A percentile compares a stretch with the other conserved stretches of the same genome.
phyloP scores from a whole-genome alignment of 352 stramenopile species.

The Phytophthora uliginosa region DNA sequence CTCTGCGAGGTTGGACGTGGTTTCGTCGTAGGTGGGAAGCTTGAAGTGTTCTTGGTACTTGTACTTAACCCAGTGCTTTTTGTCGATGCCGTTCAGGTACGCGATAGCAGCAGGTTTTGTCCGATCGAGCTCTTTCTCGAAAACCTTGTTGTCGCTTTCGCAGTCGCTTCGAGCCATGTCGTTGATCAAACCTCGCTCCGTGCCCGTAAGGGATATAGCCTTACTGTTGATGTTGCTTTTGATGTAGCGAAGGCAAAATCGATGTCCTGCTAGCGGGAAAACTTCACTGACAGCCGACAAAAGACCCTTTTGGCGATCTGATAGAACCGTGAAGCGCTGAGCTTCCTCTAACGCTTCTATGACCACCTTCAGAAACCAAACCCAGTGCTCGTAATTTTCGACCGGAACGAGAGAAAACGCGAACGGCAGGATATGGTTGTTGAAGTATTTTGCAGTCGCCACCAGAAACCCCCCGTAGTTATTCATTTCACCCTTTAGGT shows the following conservation, averaged over 20 bases:
- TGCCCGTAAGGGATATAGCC: not conserved
- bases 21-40: constrained; percentile 24
- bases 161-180: constrained; percentile 15
- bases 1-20: constrained; percentile 32
- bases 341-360: not conserved
- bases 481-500: no score
- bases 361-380: no score
- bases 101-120: not conserved
- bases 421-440: no score
- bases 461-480: no score
- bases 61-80: constrained; percentile 33
- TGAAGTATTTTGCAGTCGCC: no score
- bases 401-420: no score
- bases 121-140: not conserved
- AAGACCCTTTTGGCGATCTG: constrained; percentile 9
- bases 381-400: no score
- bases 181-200: not conserved
- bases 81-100: constrained; percentile 19
- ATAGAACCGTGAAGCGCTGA: not conserved
- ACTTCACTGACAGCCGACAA: not conserved
- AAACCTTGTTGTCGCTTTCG: constrained; percentile 10
- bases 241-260: constrained; percentile 19
- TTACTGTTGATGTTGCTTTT: constrained; percentile 17
- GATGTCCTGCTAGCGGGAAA: constrained; percentile 11
- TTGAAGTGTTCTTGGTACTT: constrained; percentile 25